These are phyloP conservation scores for Fomitopsis palustris DNA, from an alignment of 1,284 basidiomycete genomes.

Conservation along the genomic window DNA sequence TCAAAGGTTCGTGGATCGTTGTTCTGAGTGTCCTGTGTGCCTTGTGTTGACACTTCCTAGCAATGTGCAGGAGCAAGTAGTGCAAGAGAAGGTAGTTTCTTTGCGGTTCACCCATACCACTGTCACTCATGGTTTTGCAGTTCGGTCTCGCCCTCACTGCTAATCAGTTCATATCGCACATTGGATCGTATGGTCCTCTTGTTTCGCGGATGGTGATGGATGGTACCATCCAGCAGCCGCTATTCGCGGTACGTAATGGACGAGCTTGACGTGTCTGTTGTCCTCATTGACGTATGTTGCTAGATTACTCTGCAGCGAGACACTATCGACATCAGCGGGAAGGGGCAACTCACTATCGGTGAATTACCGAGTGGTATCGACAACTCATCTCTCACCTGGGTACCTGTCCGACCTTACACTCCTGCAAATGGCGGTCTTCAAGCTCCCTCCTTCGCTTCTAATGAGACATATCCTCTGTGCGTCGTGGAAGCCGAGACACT, in stretches of 20 bases:
- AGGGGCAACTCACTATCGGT: constrained; percentile 39
- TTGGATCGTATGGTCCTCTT: constrained; percentile 39
- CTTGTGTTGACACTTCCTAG: constrained; percentile 15
- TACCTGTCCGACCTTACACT: constrained; percentile 38
- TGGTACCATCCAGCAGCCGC: constrained; percentile 39
- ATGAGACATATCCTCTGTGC: constrained; percentile 34
- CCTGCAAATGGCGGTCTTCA: constrained; percentile 33
- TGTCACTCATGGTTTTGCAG: constrained; percentile 12
- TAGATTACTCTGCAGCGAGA: constrained; percentile 39
- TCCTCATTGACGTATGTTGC: neutral
- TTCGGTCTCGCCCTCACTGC: constrained; percentile 27
- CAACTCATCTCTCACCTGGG: constrained; percentile 39
- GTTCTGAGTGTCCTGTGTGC: neutral
- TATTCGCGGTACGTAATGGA: constrained; percentile 34
- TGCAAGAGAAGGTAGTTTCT: constrained; percentile 28
- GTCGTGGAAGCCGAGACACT: neutral
- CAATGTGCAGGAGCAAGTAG: constrained; percentile 36
- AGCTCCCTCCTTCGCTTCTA: constrained; percentile 32
- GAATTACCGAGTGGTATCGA: constrained; percentile 35
- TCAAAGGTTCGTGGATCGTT: constrained; percentile 24
- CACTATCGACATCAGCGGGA: constrained; percentile 33
- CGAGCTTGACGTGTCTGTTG: neutral
- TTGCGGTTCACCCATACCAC: no score
- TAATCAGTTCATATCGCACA: constrained; percentile 40
- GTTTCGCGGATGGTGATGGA: constrained; percentile 43